Base-by-base conservation (phyloP, 495 filamentous ascomycete genomes). In the Penicillium riverlandense region DNA sequence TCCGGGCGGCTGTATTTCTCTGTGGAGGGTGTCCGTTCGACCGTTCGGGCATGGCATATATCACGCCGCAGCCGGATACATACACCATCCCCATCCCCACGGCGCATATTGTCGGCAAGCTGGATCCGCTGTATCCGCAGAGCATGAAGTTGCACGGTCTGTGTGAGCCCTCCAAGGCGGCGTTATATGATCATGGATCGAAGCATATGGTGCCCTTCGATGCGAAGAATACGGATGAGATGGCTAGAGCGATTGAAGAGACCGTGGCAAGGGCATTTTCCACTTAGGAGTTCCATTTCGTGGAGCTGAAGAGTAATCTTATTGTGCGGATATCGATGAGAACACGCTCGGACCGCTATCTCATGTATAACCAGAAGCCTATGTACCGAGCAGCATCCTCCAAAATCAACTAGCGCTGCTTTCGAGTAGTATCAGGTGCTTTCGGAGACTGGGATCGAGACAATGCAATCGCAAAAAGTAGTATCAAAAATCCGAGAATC, bases 381-480 rank as follows among this genome's bases (percentile, higher is more conserved):
- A 22, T 22, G 22, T 22, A 22, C 22, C 22, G 4, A 22, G 22
- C 6, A 34, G 7, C 2, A 40, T 29, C 38, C 38, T n/a, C 22
- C 22, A 3, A 22, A 6, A 16, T 16, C 15, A 15, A 45, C 29
- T 41, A 43, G 16, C 38, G 11, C 12, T 35, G 33, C 34, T 39
- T 51, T 31, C 35, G 14, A 5, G 28, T 31, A 15, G 11, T 12
- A 10, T 37, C 33, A 4, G 16, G n/a, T 22, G 22, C 22, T 22
- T 22, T 22, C 15, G 15, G 39, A 16, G 27, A 35, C 11, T 46
- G 22, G 33, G 36, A 56, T 43, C 40, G 53, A 12, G 50, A 41
- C 54, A 54, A 60, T 12, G 38, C 57, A 37, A 78, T 57, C 39
- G 75, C 75, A 49, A 74, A 68, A 35, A 84, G 57, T 41, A 82